These are phyloP conservation scores for Geotrichum fermentans DNA, from an alignment of 1,139 yeast species.

Conservation along the genomic window DNA sequence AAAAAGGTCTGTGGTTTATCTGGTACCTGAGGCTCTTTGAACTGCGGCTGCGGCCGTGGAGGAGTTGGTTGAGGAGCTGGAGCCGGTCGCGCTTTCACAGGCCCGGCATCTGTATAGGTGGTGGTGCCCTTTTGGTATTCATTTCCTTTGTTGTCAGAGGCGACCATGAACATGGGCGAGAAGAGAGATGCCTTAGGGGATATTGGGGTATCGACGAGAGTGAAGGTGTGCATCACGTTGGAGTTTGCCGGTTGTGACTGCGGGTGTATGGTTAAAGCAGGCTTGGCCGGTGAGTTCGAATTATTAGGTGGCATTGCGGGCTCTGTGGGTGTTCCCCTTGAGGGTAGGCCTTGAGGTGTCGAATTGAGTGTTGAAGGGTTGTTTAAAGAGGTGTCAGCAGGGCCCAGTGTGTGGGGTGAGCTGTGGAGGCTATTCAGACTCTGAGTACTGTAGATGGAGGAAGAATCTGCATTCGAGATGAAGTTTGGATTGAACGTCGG, in stretches of 20 bases:
- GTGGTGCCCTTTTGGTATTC: background rate
- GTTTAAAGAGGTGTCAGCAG: no score
- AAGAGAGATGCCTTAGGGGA: slow-evolving; percentile 12
- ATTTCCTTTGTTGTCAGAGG: background rate
- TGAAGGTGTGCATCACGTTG: background rate
- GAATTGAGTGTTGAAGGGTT: no score
- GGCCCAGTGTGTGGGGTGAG: no score
- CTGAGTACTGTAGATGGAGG: slow-evolving; percentile 9
- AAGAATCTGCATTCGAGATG: slow-evolving; percentile 1
- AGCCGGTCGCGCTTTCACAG: background rate
- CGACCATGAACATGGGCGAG: slow-evolving; percentile 2
- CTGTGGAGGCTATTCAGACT: background rate
- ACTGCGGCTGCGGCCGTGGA: background rate
- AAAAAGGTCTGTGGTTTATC: slow-evolving; percentile 1
- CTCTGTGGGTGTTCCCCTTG: no score
- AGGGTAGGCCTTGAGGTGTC: no score
- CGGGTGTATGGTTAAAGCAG: no score
- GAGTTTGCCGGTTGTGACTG: no score
- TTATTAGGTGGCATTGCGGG: no score
- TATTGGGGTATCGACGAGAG: background rate
- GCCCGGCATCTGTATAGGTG: background rate
- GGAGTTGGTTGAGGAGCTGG: background rate
- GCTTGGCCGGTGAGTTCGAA: no score
- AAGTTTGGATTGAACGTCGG: slow-evolving; percentile 11
- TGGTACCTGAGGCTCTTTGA: background rate